Evolutionary conservation across 345 rosid species (phyloP).

Genomic region (Draba incana): DNA sequence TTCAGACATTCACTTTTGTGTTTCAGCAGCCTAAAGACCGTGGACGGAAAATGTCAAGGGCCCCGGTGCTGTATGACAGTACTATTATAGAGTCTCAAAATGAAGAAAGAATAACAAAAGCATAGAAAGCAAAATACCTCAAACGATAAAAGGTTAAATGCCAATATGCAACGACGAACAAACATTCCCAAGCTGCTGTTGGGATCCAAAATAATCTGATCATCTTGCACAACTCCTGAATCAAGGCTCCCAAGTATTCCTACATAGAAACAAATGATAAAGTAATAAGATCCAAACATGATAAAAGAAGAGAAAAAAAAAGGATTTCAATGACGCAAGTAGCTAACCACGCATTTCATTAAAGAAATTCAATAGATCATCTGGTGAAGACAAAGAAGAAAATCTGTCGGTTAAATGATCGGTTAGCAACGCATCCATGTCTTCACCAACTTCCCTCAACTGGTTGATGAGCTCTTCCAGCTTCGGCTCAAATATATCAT

Average conservation of each 20-base stretch:
- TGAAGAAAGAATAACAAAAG: conserved; percentile 5
- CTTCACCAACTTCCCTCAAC: conserved; percentile 65
- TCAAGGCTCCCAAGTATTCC: conserved; percentile 80
- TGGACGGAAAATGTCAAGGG: background rate
- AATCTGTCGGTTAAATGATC: conserved; percentile 67
- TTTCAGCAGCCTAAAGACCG: conserved; percentile 17
- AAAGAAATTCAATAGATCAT: conserved; percentile 82
- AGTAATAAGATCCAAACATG: conserved; percentile 18
- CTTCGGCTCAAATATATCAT: conserved; percentile 81
- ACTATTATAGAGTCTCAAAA: background rate
- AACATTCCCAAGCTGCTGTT: conserved; percentile 84
- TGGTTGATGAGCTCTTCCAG: conserved; percentile 70
- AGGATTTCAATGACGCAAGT: background rate
- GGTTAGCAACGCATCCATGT: conserved; percentile 65
- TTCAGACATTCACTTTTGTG: conserved; percentile 15
- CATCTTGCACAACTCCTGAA: conserved; percentile 68
- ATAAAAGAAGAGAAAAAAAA: background rate
- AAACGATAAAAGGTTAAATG: conserved; percentile 75
- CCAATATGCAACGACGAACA: conserved; percentile 84
- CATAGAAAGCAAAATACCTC: conserved; percentile 58
- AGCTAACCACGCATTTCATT: conserved; percentile 77
- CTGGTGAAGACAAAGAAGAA: conserved; percentile 70
- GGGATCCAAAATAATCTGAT: conserved; percentile 81
- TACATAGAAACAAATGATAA: conserved; percentile 34
- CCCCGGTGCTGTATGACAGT: background rate